These are phyloP conservation scores for Diutina siamensis DNA, from an alignment of 1,139 yeast genomes.

Conservation along the genomic window DNA sequence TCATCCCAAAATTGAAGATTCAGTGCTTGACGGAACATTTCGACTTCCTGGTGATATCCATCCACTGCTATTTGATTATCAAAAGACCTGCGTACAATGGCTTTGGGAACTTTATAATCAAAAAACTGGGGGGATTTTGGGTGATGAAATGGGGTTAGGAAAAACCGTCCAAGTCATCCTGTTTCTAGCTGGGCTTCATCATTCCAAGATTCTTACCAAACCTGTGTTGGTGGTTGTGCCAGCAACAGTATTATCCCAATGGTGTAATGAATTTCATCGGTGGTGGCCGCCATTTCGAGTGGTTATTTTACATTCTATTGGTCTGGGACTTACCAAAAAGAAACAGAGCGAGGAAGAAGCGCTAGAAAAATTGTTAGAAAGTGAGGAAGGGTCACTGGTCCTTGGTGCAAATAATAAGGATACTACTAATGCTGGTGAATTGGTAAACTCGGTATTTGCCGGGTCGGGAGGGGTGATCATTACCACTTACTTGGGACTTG, in stretches of 20 bases:
- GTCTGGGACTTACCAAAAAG: constrained; percentile 63
- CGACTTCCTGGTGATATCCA: constrained; percentile 85
- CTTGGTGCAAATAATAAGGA: not conserved
- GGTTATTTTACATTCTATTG: constrained; percentile 82
- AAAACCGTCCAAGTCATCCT: constrained; percentile 89
- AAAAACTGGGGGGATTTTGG: constrained; percentile 86
- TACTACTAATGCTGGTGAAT: constrained; percentile 26
- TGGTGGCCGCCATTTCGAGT: constrained; percentile 98
- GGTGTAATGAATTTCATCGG: constrained; percentile 90
- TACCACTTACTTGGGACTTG: constrained; percentile 85
- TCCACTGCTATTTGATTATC: constrained; percentile 81
- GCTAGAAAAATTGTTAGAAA: constrained; percentile 35
- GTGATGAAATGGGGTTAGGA: constrained; percentile 98
- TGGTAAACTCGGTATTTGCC: constrained; percentile 38
- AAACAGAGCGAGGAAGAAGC: constrained; percentile 32
- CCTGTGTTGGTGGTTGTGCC: constrained; percentile 90
- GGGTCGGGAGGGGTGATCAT: constrained; percentile 52
- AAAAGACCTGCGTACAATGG: constrained; percentile 83
- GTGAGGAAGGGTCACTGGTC: not conserved
- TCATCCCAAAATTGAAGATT: constrained; percentile 71
- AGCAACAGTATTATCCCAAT: constrained; percentile 89
- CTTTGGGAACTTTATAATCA: constrained; percentile 76
- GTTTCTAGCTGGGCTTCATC: constrained; percentile 81
- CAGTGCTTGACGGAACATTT: constrained; percentile 56
- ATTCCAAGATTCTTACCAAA: constrained; percentile 59